Evolutionary conservation across 2,329 filamentous ascomycete genomes (phyloP).

Genomic region (Fusarium guadeloupense): DNA sequence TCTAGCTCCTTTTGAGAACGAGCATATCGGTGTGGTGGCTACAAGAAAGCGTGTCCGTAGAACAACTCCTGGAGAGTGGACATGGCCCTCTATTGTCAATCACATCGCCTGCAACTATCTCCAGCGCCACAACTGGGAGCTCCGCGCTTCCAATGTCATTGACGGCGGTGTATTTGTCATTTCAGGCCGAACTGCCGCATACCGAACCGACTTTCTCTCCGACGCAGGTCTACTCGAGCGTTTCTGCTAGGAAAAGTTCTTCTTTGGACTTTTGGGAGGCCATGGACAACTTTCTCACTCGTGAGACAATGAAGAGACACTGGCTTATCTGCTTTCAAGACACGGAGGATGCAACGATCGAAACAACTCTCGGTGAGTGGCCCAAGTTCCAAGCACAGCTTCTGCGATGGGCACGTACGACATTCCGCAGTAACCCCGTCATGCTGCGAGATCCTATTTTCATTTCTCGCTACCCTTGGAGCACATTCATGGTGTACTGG

Average conservation of each 20-base stretch:
- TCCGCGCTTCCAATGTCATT: constrained; percentile 62
- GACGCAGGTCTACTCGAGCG: constrained; percentile 51
- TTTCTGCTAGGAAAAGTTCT: constrained; percentile 62
- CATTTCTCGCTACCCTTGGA: constrained; percentile 51
- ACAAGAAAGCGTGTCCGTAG: constrained; percentile 64
- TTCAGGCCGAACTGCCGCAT: constrained; percentile 63
- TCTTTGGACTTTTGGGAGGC: constrained; percentile 50
- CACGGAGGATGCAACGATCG: constrained; percentile 56
- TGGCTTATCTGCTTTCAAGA: constrained; percentile 66
- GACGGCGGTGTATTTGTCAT: constrained; percentile 69
- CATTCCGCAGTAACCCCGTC: constrained; percentile 64
- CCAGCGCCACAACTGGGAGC: constrained; percentile 70
- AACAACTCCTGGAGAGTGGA: constrained; percentile 41
- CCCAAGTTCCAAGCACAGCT: constrained; percentile 63
- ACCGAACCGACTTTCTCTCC: constrained; percentile 61
- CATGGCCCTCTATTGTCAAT: constrained; percentile 56
- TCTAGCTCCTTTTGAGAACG: constrained; percentile 57
- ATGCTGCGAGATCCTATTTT: constrained; percentile 56
- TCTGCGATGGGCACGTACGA: constrained; percentile 66
- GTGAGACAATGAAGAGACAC: constrained; percentile 59
- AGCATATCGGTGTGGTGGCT: constrained; percentile 61
- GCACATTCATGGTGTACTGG: constrained; percentile 65
- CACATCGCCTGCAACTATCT: constrained; percentile 68
- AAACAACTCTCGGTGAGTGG: constrained; percentile 62
- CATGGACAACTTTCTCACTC: constrained; percentile 65